These are phyloP conservation scores for Trametes punicea DNA, from an alignment of 768 basidiomycete genomes.

Conservation along the genomic window DNA sequence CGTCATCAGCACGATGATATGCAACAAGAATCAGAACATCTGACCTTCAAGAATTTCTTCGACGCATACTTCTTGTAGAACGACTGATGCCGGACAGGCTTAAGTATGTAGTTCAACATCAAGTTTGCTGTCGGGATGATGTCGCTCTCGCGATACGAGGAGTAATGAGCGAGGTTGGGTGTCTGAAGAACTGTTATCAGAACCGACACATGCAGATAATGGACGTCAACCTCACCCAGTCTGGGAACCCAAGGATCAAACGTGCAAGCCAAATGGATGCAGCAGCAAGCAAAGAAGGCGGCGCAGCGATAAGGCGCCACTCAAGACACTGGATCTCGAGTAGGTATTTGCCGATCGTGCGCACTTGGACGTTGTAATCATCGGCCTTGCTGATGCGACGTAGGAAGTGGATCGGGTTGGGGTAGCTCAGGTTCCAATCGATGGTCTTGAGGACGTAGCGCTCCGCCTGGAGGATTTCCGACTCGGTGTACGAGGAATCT, in stretches of 20 bases:
- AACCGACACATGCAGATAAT: slow-evolving; percentile 23
- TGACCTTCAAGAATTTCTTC: slow-evolving; percentile 80
- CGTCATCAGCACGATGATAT: not conserved
- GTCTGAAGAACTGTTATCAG: slow-evolving; percentile 45
- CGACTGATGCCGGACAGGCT: slow-evolving; percentile 66
- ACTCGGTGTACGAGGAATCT: slow-evolving; percentile 70
- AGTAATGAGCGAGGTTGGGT: slow-evolving; percentile 83
- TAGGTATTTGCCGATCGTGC: slow-evolving; percentile 89
- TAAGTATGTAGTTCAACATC: slow-evolving; percentile 85
- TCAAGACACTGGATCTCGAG: slow-evolving; percentile 85
- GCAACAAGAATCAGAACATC: slow-evolving; percentile 20
- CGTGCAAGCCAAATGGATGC: slow-evolving; percentile 85
- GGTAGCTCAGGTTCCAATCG: slow-evolving; percentile 82
- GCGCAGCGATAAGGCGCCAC: slow-evolving; percentile 66
- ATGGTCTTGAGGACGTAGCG: slow-evolving; percentile 82
- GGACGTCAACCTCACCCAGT: too few species aligned
- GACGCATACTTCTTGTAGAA: slow-evolving; percentile 88
- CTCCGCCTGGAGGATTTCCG: slow-evolving; percentile 87
- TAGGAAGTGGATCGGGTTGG: slow-evolving; percentile 87
- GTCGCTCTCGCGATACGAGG: slow-evolving; percentile 77
- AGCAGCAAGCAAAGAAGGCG: slow-evolving; percentile 80
- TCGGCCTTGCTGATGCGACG: slow-evolving; percentile 92
- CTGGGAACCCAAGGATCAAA: slow-evolving; percentile 69
- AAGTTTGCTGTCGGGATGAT: slow-evolving; percentile 77
- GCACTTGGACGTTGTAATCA: slow-evolving; percentile 78